phyloP scores from a whole-genome alignment of 768 basidiomycete genomes.

The Tylopilus sp. region DNA sequence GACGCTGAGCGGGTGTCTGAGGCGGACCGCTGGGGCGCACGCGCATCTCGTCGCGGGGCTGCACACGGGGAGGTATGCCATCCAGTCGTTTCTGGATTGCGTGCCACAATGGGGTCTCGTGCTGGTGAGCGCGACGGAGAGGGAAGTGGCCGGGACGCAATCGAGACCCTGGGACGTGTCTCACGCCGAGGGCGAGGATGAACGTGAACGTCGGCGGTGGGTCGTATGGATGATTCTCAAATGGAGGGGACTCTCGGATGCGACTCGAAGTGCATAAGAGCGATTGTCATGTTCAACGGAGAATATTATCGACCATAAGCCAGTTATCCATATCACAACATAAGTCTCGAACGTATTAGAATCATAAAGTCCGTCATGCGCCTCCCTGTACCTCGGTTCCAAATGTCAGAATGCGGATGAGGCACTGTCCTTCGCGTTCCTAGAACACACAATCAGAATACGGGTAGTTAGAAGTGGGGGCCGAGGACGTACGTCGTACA shows the following conservation, averaged over 20 bases:
- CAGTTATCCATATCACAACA: conserved; percentile 1
- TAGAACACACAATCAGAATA: conserved; percentile 9
- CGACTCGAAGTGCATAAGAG: conserved; percentile 1
- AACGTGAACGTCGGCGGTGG: conserved; percentile 67
- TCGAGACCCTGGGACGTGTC: conserved; percentile 51
- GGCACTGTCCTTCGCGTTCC: conserved; percentile 33
- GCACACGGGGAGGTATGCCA: conserved; percentile 73
- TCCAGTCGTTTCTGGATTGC: conserved; percentile 53
- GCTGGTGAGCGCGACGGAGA: conserved; percentile 46
- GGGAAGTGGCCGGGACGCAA: conserved; percentile 38
- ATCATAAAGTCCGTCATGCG: conserved; percentile 8
- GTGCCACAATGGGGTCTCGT: conserved; percentile 38
- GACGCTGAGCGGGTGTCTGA: conserved; percentile 49
- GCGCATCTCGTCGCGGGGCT: conserved; percentile 68
- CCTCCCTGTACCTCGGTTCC: conserved; percentile 20
- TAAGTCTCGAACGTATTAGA: neutral
- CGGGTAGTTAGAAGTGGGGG: neutral
- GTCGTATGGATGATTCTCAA: conserved; percentile 62
- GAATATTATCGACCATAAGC: neutral
- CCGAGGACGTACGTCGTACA: conserved; percentile 46
- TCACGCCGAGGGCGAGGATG: conserved; percentile 54
- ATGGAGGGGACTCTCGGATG: conserved; percentile 36
- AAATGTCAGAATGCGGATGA: conserved; percentile 32
- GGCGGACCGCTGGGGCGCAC: conserved; percentile 41
- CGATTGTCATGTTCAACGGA: conserved; percentile 9